Conservation (phyloP, 257 asterid species). For the Cinchona pubescens region DNA sequence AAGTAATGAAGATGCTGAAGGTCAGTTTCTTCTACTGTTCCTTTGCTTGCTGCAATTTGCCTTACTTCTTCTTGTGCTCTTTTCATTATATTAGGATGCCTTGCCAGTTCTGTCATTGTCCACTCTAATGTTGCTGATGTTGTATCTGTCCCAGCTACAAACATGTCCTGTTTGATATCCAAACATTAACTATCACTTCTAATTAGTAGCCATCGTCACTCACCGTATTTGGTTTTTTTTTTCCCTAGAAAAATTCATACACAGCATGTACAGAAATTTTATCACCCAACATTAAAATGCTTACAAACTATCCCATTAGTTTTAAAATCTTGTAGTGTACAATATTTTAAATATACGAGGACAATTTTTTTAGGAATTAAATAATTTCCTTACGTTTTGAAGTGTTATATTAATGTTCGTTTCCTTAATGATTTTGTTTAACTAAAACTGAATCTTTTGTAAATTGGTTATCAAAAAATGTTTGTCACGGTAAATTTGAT, state of each 20-base stretch:
- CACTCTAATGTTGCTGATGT: constrained; percentile 35
- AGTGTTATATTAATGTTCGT: too few species aligned
- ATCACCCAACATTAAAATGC: too few species aligned
- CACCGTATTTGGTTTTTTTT: not conserved
- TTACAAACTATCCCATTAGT: too few species aligned
- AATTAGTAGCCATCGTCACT: not conserved
- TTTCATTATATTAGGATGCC: constrained; percentile 24
- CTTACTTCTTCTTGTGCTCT: constrained; percentile 36
- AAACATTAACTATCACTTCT: not conserved
- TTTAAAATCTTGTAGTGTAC: too few species aligned
- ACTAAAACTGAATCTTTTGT: too few species aligned
- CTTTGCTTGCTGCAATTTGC: constrained; percentile 17
- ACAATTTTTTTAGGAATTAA: too few species aligned
- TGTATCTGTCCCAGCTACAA: constrained; percentile 44
- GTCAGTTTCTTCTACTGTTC: constrained; percentile 30
- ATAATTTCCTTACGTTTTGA: too few species aligned
- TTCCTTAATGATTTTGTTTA: too few species aligned
- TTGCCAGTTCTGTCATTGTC: constrained; percentile 38
- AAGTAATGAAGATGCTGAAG: constrained; percentile 29
- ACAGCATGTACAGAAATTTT: too few species aligned
- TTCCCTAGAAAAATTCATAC: too few species aligned
- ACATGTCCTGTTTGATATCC: constrained; percentile 29
- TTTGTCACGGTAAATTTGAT: too few species aligned
- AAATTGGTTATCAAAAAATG: not conserved
- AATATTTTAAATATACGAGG: too few species aligned